A percentile compares a stretch with the other conserved stretches of the same genome.
Evolutionary conservation across 768 basidiomycete genomes (phyloP).

Genomic region (Serendipita sp.): DNA sequence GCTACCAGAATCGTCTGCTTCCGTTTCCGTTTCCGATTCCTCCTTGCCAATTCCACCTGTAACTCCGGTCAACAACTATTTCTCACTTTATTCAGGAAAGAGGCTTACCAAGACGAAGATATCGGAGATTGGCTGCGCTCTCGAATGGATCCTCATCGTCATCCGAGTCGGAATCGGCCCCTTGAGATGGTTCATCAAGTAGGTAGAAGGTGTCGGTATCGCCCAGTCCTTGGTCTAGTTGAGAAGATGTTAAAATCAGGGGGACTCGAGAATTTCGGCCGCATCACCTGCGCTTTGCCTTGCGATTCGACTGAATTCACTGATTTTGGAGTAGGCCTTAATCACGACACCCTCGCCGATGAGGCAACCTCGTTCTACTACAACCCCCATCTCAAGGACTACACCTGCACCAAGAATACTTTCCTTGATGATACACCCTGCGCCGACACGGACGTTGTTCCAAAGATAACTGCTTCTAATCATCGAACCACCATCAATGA

Average conservation of each 20-base stretch:
- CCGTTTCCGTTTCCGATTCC: constrained; percentile 19
- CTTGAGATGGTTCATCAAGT: constrained; percentile 35
- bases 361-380: constrained; percentile 60
- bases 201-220: constrained; percentile 20
- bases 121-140: constrained; percentile 45
- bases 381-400: constrained; percentile 48
- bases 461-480: constrained; percentile 73
- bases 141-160: constrained; percentile 40
- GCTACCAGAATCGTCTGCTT: constrained; percentile 13
- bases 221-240: constrained; percentile 38
- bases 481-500: constrained; percentile 52
- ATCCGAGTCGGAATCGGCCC: constrained; percentile 33
- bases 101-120: constrained; percentile 55
- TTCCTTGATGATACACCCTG: constrained; percentile 52
- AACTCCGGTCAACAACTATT: background rate
- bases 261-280: background rate
- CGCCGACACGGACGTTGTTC: constrained; percentile 56
- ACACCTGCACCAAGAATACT: constrained; percentile 74
- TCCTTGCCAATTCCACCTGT: background rate
- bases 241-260: constrained; percentile 55
- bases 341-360: constrained; percentile 69
- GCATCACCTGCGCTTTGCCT: constrained; percentile 23
- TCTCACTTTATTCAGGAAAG: background rate
- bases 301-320: constrained; percentile 62
- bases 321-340: constrained; percentile 52